Evolutionary conservation across 192 early-diverging fungal species (phyloP).

Genomic region (Ambispora gerdemannii): DNA sequence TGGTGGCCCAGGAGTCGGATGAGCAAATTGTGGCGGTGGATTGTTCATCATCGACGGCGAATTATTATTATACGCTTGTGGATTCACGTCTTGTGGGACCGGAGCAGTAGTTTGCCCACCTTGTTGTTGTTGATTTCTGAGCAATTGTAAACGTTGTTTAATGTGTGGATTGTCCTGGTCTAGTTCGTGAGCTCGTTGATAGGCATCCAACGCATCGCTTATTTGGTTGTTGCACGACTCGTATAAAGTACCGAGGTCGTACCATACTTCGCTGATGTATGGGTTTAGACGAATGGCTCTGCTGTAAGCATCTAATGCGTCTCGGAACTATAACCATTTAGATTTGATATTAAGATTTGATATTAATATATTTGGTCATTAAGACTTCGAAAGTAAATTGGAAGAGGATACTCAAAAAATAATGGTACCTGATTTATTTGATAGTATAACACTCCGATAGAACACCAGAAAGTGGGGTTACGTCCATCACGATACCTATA

Average conservation of each 20-base stretch:
- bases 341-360: neutral
- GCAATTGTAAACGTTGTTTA: conserved; percentile 66
- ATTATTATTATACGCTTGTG: conserved; percentile 26
- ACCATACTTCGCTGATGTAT: conserved; percentile 96
- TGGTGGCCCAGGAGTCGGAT: conserved; percentile 20
- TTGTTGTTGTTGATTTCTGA: conserved; percentile 33
- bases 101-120: conserved; percentile 31
- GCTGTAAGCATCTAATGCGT: conserved; percentile 96
- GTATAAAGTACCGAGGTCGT: conserved; percentile 93
- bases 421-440: conserved; percentile 77
- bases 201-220: conserved; percentile 95
- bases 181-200: conserved; percentile 86
- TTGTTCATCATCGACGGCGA: conserved; percentile 22
- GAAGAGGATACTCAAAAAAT: too few relatives aligned
- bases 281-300: conserved; percentile 92
- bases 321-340: conserved; percentile 61
- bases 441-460: conserved; percentile 97
- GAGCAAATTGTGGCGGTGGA: conserved; percentile 11
- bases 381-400: too few relatives aligned
- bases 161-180: conserved; percentile 87
- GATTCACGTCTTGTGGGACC: conserved; percentile 29
- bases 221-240: conserved; percentile 98
- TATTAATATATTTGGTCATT: neutral
- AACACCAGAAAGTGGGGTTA: conserved; percentile 98
- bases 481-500: conserved; percentile 73